Base-by-base conservation (phyloP, 2,329 filamentous ascomycete species). In the Pseudocercospora fuligena region DNA sequence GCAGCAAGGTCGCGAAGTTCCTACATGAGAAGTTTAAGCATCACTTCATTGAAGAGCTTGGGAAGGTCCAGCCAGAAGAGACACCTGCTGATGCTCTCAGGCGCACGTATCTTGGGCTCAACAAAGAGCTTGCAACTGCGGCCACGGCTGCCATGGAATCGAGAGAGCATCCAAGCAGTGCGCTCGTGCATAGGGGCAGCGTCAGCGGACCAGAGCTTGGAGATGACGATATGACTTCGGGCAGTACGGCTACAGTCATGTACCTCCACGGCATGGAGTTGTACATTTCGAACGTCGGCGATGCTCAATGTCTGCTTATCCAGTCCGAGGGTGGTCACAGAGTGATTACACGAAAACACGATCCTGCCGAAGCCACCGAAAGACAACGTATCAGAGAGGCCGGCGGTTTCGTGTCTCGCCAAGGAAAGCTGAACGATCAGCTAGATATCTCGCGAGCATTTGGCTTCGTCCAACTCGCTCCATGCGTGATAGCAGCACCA, bases 1-100 rank as follows among this genome's bases (percentile, higher is more conserved):
- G 95, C 51, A 97, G 94, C 69, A 96, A 96, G 82, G 92, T 99
- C 73, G 94, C 95, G 70, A 98, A 97, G 78, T 99, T 92, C 75
- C 83, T 99, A 31, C 94, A 99, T 76, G 95, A 99, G 80, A 94
- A 97, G 76, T 97, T 99, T 79, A 92, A 92, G 25, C 87, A 90
- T 67, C 90, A 93, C 16, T 95, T 99, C 74, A 87, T 88, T 5
- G 86, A 90, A 63, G 94, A 99, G 80, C 80, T 99, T 60, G 93
- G 92, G 70, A 87, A 84, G 65, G 78, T 97, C 73, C 83, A 87
- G n/a, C 36, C 60, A 5, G 72, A 71, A n/a, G 95, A 98, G 77
- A 92, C 87, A 0, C 90, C 94, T 0, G 83, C 86, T 7, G 94
- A 97, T 81, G 95, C 94, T 1, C 80, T 99, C 61, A 86, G 95